Conservation (phyloP, 108 stramenopile species). For the Bacterosira constricta region DNA sequence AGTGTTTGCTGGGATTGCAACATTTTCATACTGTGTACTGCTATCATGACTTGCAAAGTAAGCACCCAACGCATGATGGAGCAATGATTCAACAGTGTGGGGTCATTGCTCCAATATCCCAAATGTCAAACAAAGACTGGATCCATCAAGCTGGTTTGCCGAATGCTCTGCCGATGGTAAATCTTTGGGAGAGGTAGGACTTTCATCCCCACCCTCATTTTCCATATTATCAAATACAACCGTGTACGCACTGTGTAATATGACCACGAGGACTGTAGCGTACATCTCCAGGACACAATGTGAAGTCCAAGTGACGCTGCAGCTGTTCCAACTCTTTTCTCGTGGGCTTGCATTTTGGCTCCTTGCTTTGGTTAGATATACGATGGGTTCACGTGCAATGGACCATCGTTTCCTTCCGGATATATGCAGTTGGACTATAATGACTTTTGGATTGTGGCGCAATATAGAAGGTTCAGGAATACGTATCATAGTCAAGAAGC, state of each 20-base stretch:
- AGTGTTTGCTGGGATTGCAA: too few species aligned
- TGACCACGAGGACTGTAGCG: constrained; percentile 34
- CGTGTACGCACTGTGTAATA: constrained; percentile 42
- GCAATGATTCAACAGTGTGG: constrained; percentile 27
- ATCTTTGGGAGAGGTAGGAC: not conserved
- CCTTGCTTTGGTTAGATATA: constrained; percentile 37
- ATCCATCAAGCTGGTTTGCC: constrained; percentile 10
- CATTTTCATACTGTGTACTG: too few species aligned
- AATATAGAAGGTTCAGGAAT: too few species aligned
- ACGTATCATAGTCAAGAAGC: not conserved
- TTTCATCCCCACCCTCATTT: not conserved
- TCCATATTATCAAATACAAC: constrained; percentile 13
- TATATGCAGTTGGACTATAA: constrained; percentile 35
- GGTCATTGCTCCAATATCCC: constrained; percentile 21
- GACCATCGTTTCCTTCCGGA: constrained; percentile 32
- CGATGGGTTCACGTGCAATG: constrained; percentile 15
- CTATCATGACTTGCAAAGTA: constrained; percentile 10
- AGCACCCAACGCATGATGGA: constrained; percentile 30
- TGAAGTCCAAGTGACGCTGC: constrained; percentile 23
- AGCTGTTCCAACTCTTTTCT: constrained; percentile 3
- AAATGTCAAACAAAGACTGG: constrained; percentile 35
- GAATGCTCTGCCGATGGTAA: not conserved
- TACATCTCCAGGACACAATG: constrained; percentile 36
- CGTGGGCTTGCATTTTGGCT: constrained; percentile 38
- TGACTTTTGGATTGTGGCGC: too few species aligned